Base-by-base conservation (phyloP, 257 asterid species). In the Rubia yunnanensis region DNA sequence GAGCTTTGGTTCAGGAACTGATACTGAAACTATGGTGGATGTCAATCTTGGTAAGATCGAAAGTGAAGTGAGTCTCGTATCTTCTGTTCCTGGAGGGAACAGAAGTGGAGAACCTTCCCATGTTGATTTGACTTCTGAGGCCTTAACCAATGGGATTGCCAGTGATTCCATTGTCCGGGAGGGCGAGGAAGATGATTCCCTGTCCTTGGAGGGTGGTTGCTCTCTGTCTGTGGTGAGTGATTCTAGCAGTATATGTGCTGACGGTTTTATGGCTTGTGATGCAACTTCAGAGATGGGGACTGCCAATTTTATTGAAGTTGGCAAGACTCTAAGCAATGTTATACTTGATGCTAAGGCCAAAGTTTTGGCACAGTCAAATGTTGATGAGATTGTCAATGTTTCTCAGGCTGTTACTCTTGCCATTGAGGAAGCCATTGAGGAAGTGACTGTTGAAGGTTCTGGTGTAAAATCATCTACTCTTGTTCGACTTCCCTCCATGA, bases 221-320 rank as follows among this genome's bases (percentile, higher is more conserved):
- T 88, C 95, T 23, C 66, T 86, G 65, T 89, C 97, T 3, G 84
- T 86, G 68, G 84, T 82, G 70, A 92, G 99, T 56, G 97, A 92
- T 72, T 74, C 85, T 35, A 92, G 96, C 74, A 92, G 96, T 65
- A 59, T 92, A 59, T 92, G 90, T 54, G 94, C 87, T 60, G 99
- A 94, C 58, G 99, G 90, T 65, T 78, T 86, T 41, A 64, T 87
- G 54, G 77, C 70, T 35, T 82, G 68, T 22, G 95, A 88, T 65
- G 61, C 72, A 31, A 74, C 20, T 26, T 68, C 77, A 39, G 95
- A 81, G 72, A 44, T 69, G 5, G 88, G 83, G 54, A 57, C 60
- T 58, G 53, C 77, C 0, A 61, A 66, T 34, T 76, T 76, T 39
- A 23, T 73, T 7, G 94, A 83, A 38, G 69, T 55, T 7, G 88